Evolutionary conservation across 441 rosid species (phyloP).

Genomic region (Biscutella auriculata): DNA sequence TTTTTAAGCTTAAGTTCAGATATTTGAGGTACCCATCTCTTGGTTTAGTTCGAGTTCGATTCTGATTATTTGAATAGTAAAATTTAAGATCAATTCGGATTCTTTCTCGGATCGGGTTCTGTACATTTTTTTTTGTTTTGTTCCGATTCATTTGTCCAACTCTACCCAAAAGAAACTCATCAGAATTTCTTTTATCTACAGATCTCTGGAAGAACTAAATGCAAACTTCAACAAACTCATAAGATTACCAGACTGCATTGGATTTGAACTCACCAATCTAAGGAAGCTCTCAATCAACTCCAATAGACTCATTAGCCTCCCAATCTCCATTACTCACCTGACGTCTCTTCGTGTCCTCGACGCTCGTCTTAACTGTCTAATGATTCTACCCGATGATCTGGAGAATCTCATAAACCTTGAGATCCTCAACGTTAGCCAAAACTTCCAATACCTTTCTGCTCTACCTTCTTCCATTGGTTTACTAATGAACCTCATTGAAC

Average conservation of each 20-base stretch:
- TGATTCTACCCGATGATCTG: slow-evolving; percentile 56
- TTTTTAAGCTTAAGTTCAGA: too few relatives aligned
- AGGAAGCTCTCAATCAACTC: slow-evolving; percentile 62
- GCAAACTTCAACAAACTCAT: slow-evolving; percentile 80
- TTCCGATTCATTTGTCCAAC: too few relatives aligned
- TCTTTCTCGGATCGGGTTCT: too few relatives aligned
- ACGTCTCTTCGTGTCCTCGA: slow-evolving; percentile 49
- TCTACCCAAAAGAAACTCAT: too few relatives aligned
- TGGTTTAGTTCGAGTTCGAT: too few relatives aligned
- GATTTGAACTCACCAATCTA: slow-evolving; percentile 49
- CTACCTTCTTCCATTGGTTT: slow-evolving; percentile 70
- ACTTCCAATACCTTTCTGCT: slow-evolving; percentile 55
- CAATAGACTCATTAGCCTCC: slow-evolving; percentile 57
- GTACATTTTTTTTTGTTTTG: too few relatives aligned
- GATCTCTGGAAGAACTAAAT: slow-evolving; percentile 65
- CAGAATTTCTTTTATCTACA: slow-evolving; percentile 7
- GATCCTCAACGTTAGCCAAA: slow-evolving; percentile 69
- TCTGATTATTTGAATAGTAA: too few relatives aligned
- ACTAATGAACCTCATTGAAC: slow-evolving; percentile 55
- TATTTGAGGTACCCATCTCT: too few relatives aligned
- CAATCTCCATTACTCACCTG: slow-evolving; percentile 52
- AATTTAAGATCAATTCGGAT: too few relatives aligned
- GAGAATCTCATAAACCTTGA: slow-evolving; percentile 64
- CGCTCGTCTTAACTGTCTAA: slow-evolving; percentile 69
- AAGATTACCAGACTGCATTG: slow-evolving; percentile 55